Evolutionary conservation across 192 early-diverging fungal genomes (phyloP), one percentile per base, ranked within the genome.

Genomic region (Nowakowskiella sp.): DNA sequence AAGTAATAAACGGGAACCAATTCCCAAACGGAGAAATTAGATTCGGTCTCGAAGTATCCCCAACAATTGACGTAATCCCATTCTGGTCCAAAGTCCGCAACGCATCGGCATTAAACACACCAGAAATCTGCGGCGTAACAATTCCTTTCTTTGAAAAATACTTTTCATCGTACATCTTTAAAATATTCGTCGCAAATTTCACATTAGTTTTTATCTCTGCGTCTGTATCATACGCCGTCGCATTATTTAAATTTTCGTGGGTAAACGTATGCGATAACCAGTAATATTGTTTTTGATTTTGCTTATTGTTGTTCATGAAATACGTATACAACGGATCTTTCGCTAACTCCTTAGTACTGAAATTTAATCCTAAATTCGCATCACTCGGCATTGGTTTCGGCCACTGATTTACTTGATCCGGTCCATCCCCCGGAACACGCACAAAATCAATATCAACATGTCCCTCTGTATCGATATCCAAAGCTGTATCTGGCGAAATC

Each of bases 101-200:
- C 1, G 67, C 67, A 26, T 73, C 70, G 26, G 45, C 71, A 48
- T 71, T 71, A 53, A 61, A 63, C 28, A 71, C 26, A 66, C 70
- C 70, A 19, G 70, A 60, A 31, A 71, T 71, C 47, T 60, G 36
- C 10, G 70, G 70, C 6, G 70, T 71, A 23, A 71, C 60, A 57
- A 71, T 73, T 6, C 70, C 24, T 16, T 49, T 43, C 25, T 53
- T 71, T 19, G 51, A 46, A 43, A 44, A 70, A 44, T 16, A 63
- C 9, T 19, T 27, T 7, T 24, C 0, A 24, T n/a, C 4, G 10
- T 24, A 31, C 73, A 50, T 46, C 70, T 44, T 57, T 51, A 21
- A 29, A 64, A 9, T 42, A 21, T 9, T 44, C 51, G 25, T 31
- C 21, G 70, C 70, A 68, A 74, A 50, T 24, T 67, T 30, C 49